Evolutionary conservation across 2,329 filamentous ascomycete genomes (phyloP).

Genomic region (Verticillium nubilum): DNA sequence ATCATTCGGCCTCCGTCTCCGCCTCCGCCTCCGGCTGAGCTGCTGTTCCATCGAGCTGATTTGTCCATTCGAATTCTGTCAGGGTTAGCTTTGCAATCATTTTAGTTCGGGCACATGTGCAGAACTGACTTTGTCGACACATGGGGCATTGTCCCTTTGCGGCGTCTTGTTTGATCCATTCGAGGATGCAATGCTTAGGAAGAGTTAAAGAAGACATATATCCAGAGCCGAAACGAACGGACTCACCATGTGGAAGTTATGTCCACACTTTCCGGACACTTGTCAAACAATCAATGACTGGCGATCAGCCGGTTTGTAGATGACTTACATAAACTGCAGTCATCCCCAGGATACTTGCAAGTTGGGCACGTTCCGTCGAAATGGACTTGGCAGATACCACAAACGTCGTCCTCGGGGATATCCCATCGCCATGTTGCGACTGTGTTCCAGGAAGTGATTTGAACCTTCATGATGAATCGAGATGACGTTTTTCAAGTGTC

Average conservation of each 20-base stretch:
- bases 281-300: not conserved
- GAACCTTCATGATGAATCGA: conserved; percentile 73
- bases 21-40: conserved; percentile 12
- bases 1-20: conserved; percentile 2
- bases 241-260: conserved; percentile 93
- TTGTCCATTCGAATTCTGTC: conserved; percentile 35
- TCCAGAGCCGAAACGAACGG: not conserved
- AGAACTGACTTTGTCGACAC: conserved; percentile 79
- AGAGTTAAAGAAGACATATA: not conserved
- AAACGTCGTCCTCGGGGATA: conserved; percentile 94
- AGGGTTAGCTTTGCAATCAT: not conserved
- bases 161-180: conserved; percentile 94
- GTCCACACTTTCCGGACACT: conserved; percentile 96
- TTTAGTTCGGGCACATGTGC: not conserved
- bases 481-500: not conserved
- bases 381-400: conserved; percentile 95
- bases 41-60: conserved; percentile 25
- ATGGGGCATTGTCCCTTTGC: conserved; percentile 94
- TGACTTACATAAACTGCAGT: conserved; percentile 78
- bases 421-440: conserved; percentile 98
- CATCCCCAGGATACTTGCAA: conserved; percentile 96
- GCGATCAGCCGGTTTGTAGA: not conserved
- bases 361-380: conserved; percentile 97
- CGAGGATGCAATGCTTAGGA: conserved; percentile 81
- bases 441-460: conserved; percentile 86